Conservation (phyloP, 2,329 filamentous ascomycete species). For the Xylariaceae sp. region DNA sequence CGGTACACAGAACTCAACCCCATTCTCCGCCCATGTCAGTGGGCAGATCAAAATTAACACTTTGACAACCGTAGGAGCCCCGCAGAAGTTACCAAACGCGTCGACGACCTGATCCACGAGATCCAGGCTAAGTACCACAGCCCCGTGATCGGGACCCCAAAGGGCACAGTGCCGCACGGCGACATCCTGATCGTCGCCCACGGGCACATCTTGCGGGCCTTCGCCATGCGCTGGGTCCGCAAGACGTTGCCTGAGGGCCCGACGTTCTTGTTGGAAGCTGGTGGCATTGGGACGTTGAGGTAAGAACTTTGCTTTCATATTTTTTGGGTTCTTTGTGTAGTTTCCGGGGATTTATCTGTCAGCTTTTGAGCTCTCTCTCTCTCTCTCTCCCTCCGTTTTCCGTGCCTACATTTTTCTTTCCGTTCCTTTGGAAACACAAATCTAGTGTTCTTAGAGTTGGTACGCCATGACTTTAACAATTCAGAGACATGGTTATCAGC, state of each 20-base stretch:
- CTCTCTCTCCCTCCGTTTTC: not conserved
- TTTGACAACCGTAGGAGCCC: constrained; percentile 67
- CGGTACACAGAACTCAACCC: not conserved
- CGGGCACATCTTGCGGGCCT: constrained; percentile 85
- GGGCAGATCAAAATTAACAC: constrained; percentile 1
- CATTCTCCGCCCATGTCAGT: too few relatives aligned
- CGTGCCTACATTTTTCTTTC: too few relatives aligned
- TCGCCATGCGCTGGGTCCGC: constrained; percentile 85
- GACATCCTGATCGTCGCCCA: constrained; percentile 86
- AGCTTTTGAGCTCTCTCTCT: not conserved
- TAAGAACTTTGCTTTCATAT: constrained; percentile 44
- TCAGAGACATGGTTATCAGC: too few relatives aligned
- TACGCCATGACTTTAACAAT: too few relatives aligned
- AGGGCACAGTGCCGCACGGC: constrained; percentile 51
- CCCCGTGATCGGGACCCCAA: constrained; percentile 63
- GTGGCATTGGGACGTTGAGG: constrained; percentile 83
- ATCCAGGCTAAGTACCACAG: constrained; percentile 72
- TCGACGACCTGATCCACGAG: constrained; percentile 78
- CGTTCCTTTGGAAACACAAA: too few relatives aligned
- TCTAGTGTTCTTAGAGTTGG: too few relatives aligned
- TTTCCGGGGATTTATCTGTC: too few relatives aligned
- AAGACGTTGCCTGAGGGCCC: constrained; percentile 77
- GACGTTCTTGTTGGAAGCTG: constrained; percentile 83
- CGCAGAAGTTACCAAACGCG: constrained; percentile 71
- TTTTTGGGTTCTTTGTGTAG: too few relatives aligned